Base-by-base conservation (phyloP, 1,284 basidiomycete species). In the Puccinia triticina region DNA sequence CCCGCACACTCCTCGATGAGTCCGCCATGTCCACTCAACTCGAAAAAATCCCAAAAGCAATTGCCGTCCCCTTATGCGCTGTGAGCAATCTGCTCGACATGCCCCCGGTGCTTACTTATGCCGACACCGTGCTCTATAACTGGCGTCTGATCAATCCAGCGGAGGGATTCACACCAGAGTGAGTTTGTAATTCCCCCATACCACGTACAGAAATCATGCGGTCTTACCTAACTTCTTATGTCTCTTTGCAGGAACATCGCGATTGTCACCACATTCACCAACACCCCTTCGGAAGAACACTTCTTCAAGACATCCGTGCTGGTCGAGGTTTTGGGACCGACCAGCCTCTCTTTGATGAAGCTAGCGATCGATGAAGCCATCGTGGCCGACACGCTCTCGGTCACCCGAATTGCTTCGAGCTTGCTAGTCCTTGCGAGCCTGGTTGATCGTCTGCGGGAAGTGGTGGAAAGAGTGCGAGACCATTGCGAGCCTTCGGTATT, bases 41-140 rank as follows among this genome's bases (percentile, higher is more conserved):
- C 34, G 53, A 32, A 14, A 55, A 29, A 26, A 40, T 74, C 29
- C 72, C 72, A 16, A 16, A 74, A 26, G 10, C 91, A 0, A 88
- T 97, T 81, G 90, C 93, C 2, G 88, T 96, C 8, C 96, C 95
- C 0, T 90, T 94, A 40, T 90, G 95, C 23, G 89, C 91, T 84
- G 89, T 95, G 29, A 94, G 91, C 32, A 88, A 89, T 0, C 89
- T 93, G 74, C 90, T 98, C 16, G 92, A 93, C 83, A 88, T 98
- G 0, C 95, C 96, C 0, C 95, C 96, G 0, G 90, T 98, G 57
- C 89, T 96, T 71, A 98, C 95, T 1, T 98, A 97, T 86, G 93
- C 95, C 21, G 95, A 96, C 86, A 93, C 92, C 48, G 95, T 98
- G 1, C 89, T 98, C 10, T 98, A 95, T 89, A 97, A 98, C 86